Evolutionary conservation across 225 moss, liverwort and hornwort genomes (phyloP).

Genomic region (Physcomitrium patens): DNA sequence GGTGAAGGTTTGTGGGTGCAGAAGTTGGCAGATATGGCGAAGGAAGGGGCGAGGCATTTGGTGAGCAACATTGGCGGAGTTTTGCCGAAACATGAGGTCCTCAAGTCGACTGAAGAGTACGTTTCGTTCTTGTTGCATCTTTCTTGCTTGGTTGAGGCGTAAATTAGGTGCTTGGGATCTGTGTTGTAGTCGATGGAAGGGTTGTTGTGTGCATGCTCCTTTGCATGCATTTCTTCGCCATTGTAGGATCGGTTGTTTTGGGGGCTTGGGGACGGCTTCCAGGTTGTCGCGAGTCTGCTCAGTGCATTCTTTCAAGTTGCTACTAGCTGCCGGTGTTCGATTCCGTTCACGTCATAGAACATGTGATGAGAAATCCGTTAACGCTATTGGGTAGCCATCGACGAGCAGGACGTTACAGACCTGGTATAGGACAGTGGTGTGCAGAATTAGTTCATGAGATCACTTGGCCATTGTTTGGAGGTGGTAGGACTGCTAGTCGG

Average conservation of each 20-base stretch:
- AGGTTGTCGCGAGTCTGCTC: background rate
- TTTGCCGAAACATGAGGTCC: constrained; percentile 43
- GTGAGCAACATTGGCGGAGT: constrained; percentile 49
- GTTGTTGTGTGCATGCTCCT: background rate
- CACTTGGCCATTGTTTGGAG: no score
- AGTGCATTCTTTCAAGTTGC: background rate
- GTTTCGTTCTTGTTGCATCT: background rate
- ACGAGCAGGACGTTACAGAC: background rate
- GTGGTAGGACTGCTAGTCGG: no score
- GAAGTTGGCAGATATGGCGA: constrained; percentile 34
- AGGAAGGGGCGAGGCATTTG: constrained; percentile 44
- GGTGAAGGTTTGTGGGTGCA: constrained; percentile 1
- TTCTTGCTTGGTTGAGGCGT: background rate
- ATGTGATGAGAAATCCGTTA: no score
- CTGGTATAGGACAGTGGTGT: no score
- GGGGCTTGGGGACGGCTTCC: no score
- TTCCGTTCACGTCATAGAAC: no score
- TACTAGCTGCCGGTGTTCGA: background rate
- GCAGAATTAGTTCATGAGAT: no score
- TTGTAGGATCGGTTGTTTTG: background rate
- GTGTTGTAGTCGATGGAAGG: background rate
- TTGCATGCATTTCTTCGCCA: no score
- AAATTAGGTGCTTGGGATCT: background rate
- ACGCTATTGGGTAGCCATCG: background rate
- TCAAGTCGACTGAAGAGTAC: constrained; percentile 48